Base-by-base conservation (phyloP, 495 filamentous ascomycete species). In the Aspergillus avenaceus region DNA sequence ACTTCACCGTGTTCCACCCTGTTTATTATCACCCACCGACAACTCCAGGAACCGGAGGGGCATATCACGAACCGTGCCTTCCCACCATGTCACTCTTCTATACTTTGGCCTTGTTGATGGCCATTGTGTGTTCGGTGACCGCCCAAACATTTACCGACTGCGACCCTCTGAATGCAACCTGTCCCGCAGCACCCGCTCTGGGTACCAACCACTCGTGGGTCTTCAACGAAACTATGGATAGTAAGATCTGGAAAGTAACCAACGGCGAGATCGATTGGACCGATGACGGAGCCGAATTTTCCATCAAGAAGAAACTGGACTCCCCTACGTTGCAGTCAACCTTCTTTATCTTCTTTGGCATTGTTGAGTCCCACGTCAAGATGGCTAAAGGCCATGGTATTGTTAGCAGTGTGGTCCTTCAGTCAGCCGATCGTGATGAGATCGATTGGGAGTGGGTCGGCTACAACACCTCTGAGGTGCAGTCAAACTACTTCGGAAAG, bases 401-500 rank as follows among this genome's bases (percentile, higher is more conserved):
- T 45, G 83, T 98, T 41, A 90, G 85, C 69, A 90, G 84, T 44
- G 75, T 93, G 22, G 88, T 97, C 11, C 70, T 98, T 48, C 82
- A 93, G 66, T 96, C 91, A 8, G 92, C 95, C 65, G 81, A 84
- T 53, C 80, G 96, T 11, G 93, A 98, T 66, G 93, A 98, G 69
- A 90, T 98, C 60, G 93, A 97, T 66, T 90, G 90, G 79, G 83
- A 85, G 59, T 78, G 82, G 75, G 62, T 76, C 42, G 80, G 79
- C 40, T 74, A 65, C 23, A 72, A 79, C 49, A 69, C 73, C 46
- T 76, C 58, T 43, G 65, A 84, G 45, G 86, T 95, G 12, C 88
- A 96, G 69, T 86, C 82, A 63, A 96, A 98, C 72, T 98, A 91
- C 74, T 98, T 92, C 62, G 86, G 88, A 63, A 95, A 96, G 72